phyloP scores from a whole-genome alignment of 2,329 filamentous ascomycete genomes.

The Cladosporium cucumerinum region DNA sequence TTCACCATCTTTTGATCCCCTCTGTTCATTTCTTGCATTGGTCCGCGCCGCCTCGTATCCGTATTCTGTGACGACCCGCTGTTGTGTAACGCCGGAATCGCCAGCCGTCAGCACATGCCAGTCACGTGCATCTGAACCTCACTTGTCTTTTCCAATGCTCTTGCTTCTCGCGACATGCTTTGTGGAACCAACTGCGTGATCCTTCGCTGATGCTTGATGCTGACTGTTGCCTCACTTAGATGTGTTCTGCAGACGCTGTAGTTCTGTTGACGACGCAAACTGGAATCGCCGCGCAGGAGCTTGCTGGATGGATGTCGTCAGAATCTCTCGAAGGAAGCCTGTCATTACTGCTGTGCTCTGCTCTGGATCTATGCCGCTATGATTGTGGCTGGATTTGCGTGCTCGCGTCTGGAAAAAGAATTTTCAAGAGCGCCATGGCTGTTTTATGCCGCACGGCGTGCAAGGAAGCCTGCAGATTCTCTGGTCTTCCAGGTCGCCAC shows the following conservation, averaged over 20 bases:
- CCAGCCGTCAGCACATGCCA: not conserved
- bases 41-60: conserved; percentile 7
- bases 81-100: conserved; percentile 6
- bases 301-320: not conserved
- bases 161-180: not conserved
- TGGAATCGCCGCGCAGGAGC: not conserved
- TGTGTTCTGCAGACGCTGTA: not conserved
- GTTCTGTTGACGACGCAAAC: not conserved
- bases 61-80: conserved; percentile 7
- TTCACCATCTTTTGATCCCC: not conserved
- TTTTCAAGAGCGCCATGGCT: not conserved
- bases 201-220: not conserved
- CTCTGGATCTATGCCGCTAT: not conserved
- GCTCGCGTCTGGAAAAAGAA: not conserved
- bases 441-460: not conserved
- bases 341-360: not conserved
- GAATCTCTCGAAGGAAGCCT: not conserved
- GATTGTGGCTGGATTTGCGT: not conserved
- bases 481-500: not conserved
- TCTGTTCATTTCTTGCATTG: not conserved
- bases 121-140: conserved; percentile 2
- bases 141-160: not conserved
- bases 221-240: not conserved
- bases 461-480: not conserved
- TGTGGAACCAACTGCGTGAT: not conserved